Base-by-base conservation (phyloP, 1,139 yeast genomes). In the Kodamaea alishanica region DNA sequence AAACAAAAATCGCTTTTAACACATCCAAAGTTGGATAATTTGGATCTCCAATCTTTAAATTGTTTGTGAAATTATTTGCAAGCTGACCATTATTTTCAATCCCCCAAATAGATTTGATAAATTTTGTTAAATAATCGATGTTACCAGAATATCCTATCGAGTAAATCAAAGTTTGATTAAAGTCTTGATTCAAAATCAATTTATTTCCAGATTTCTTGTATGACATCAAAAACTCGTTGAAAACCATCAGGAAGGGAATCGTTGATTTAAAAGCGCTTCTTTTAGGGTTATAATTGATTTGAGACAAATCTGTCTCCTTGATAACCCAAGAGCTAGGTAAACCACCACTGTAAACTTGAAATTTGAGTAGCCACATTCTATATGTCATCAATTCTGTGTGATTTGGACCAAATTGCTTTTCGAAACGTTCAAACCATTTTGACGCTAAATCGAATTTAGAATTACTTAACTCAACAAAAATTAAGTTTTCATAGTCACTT, bases 401-500 rank as follows among this genome's bases (percentile, higher is more conserved):
- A 6, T 52, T 45, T n/a, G 47, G 35, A 2, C 52, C 50, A 40
- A 40, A 56, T 35, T 60, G 59, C 11, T 44, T 40, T 34, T 64
- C 65, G 38, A 69, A 62, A 32, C 61, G 49, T 32, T 55, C 58
- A 44, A 67, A 63, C 75, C 75, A 70, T 40, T 58, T 60, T 4
- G 66, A 55, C 1, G 71, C 74, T 46, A 69, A 55, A 48, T 70
- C 75, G 26, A 61, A 45, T 45, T 70, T 70, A 27, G 47, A 50
- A 47, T 65, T 66, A 39, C 51, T 48, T 36, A 63, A 51, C 46
- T 71, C 77, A 35, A 70, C 50, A 32, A 35, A 28, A 28, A 70
- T 60, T 41, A 71, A 54, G 48, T 66, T 70, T 46, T 70, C 75
- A 46, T 60, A 70, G 50, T 71, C 76, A 4, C 45, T 43, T 1